These are phyloP conservation scores for Pleurotus eryngii DNA, from an alignment of 768 basidiomycete species.

Conservation along the genomic window DNA sequence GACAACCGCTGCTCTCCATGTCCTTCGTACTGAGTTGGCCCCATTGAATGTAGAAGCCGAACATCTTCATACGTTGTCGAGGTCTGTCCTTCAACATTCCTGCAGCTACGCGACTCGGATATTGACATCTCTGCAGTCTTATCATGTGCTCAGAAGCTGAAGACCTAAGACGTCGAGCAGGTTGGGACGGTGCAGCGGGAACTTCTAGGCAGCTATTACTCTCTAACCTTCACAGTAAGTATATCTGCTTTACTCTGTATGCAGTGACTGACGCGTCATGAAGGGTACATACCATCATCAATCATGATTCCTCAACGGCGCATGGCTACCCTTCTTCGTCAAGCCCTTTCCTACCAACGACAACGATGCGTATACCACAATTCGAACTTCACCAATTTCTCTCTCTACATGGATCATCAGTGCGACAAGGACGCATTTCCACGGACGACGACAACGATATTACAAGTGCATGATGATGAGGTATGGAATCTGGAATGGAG, in stretches of 20 bases:
- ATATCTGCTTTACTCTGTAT: neutral
- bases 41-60: conserved; percentile 78
- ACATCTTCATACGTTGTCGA: conserved; percentile 82
- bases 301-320: conserved; percentile 93
- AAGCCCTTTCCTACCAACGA: conserved; percentile 80
- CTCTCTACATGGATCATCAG: conserved; percentile 84
- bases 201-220: conserved; percentile 76
- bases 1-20: conserved; percentile 78
- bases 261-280: conserved; percentile 7
- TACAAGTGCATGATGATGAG: conserved; percentile 87
- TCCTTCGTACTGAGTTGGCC: conserved; percentile 86
- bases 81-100: conserved; percentile 42
- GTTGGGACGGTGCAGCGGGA: conserved; percentile 88
- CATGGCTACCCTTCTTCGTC: conserved; percentile 79
- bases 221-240: conserved; percentile 76
- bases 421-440: conserved; percentile 86
- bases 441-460: conserved; percentile 75
- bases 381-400: conserved; percentile 55
- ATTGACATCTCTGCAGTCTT: conserved; percentile 35
- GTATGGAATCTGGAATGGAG: conserved; percentile 98
- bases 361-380: conserved; percentile 87
- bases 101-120: neutral
- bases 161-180: conserved; percentile 76
- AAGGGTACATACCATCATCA: conserved; percentile 86
- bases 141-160: conserved; percentile 90